phyloP scores from a whole-genome alignment of 306 rosid genomes.

The Dalbergia cultrata region DNA sequence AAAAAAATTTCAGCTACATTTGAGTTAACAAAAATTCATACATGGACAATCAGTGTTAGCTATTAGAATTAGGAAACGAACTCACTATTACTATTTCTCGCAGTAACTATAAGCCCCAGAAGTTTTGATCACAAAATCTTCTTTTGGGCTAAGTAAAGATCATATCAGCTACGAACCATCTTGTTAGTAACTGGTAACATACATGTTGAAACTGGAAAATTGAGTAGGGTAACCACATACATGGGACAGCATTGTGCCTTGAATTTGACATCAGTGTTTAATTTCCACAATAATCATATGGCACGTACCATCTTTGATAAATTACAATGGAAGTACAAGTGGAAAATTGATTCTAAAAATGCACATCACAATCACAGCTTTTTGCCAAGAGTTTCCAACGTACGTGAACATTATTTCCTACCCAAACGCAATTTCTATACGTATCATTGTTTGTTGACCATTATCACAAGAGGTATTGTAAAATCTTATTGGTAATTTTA shows the following conservation, averaged over 20 bases:
- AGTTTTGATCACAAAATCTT: no score
- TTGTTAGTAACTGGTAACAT: not conserved
- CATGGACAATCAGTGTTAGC: no score
- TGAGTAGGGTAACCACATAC: not conserved
- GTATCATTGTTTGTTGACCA: conserved; percentile 9
- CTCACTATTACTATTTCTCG: no score
- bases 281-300: not conserved
- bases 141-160: no score
- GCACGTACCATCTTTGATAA: not conserved
- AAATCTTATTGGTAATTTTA: not conserved
- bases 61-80: no score
- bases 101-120: no score
- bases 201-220: not conserved
- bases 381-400: conserved; percentile 2
- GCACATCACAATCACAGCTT: no score
- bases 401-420: not conserved
- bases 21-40: no score
- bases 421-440: not conserved
- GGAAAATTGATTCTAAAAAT: no score
- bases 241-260: not conserved
- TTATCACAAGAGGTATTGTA: not conserved
- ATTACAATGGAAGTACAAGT: not conserved
- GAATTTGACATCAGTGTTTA: not conserved
- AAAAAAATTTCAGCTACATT: no score
- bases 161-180: not conserved